phyloP scores from a whole-genome alignment of 148 eudicot genomes.

The Rheum nobile region DNA sequence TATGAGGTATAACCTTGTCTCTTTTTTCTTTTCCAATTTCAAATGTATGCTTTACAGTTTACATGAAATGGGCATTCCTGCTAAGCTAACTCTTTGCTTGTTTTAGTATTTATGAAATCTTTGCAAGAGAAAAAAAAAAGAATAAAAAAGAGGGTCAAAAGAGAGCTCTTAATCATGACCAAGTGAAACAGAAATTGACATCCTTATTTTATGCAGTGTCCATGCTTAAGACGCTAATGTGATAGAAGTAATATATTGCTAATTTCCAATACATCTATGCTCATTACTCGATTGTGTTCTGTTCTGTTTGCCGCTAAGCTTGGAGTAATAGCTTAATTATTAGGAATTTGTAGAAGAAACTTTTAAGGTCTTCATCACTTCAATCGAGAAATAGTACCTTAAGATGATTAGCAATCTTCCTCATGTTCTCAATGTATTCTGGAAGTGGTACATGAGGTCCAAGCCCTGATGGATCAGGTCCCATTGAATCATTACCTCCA shows the following conservation, averaged over 20 bases:
- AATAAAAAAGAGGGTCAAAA: neutral
- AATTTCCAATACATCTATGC: neutral
- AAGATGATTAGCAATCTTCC: slow-evolving; percentile 41
- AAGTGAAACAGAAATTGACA: neutral
- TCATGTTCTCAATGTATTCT: slow-evolving; percentile 57
- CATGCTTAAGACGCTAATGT: neutral
- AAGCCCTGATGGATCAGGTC: slow-evolving; percentile 31
- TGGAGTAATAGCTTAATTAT: neutral
- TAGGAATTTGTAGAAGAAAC: neutral
- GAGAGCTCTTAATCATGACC: neutral
- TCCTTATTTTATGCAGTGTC: neutral
- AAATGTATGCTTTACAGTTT: neutral
- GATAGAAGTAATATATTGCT: neutral
- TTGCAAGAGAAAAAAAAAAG: neutral
- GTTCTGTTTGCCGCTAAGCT: neutral
- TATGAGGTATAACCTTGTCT: too few species aligned
- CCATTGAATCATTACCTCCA: slow-evolving; percentile 57
- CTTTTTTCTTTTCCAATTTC: neutral
- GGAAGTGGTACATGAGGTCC: slow-evolving; percentile 62
- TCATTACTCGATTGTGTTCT: too few species aligned
- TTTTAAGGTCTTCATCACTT: neutral
- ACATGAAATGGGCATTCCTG: neutral
- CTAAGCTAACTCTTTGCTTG: neutral
- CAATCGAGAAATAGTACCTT: slow-evolving; percentile 23
- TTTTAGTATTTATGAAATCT: neutral